A percentile compares a stretch with the other conserved stretches of the same genome.
Conservation (phyloP, 1,284 basidiomycete species). For the Coniophora puteana region DNA sequence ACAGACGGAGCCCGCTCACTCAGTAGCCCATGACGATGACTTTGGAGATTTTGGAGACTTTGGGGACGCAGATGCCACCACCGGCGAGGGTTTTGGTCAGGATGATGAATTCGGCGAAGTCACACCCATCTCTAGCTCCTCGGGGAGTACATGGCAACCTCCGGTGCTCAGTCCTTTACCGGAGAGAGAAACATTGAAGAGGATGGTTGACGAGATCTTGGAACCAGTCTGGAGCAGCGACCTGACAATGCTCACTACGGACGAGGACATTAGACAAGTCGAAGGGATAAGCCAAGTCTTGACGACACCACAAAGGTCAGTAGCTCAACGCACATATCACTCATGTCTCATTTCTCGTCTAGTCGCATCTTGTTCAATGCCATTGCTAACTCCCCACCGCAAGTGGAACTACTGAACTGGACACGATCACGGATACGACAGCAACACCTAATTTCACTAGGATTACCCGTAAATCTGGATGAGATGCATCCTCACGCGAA, state of each 20-base stretch:
- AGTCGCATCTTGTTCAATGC: slow-evolving; percentile 78
- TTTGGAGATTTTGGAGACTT: slow-evolving; percentile 89
- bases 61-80: slow-evolving; percentile 55
- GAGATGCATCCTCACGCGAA: slow-evolving; percentile 79
- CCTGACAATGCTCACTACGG: slow-evolving; percentile 50
- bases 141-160: slow-evolving; percentile 52
- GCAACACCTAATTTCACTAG: slow-evolving; percentile 85
- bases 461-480: slow-evolving; percentile 90
- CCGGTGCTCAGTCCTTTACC: slow-evolving; percentile 65
- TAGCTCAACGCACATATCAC: slow-evolving; percentile 9
- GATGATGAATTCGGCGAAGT: slow-evolving; percentile 18
- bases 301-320: slow-evolving; percentile 68
- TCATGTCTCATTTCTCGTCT: slow-evolving; percentile 18
- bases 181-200: slow-evolving; percentile 49
- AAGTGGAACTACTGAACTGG: slow-evolving; percentile 84
- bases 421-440: slow-evolving; percentile 83
- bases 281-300: slow-evolving; percentile 80
- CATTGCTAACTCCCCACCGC: slow-evolving; percentile 59
- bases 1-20: slow-evolving; percentile 33
- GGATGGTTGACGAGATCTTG: slow-evolving; percentile 65
- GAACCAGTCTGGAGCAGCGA: slow-evolving; percentile 58
- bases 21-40: slow-evolving; percentile 56
- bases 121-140: slow-evolving; percentile 37
- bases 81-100: slow-evolving; percentile 13
- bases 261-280: slow-evolving; percentile 74